Evolutionary conservation across 2,329 filamentous ascomycete species (phyloP).

Genomic region (Fusarium longipes): DNA sequence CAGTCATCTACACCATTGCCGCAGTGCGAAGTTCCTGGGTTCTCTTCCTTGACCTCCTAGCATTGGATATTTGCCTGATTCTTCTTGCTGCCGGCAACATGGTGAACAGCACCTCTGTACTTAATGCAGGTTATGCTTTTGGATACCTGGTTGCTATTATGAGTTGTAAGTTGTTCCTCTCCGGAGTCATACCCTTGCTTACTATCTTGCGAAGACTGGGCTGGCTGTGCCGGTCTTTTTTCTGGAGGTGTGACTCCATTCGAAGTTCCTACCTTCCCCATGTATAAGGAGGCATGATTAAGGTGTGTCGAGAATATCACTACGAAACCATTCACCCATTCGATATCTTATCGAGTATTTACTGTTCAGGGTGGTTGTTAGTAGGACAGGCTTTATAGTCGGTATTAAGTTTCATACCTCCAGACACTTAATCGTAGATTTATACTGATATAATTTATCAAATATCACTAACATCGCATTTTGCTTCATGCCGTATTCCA

Average conservation of each 20-base stretch:
- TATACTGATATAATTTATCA: no score
- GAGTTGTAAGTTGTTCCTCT: conserved; percentile 1
- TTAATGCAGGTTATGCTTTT: conserved; percentile 22
- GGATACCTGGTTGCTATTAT: conserved; percentile 19
- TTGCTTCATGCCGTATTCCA: neutral
- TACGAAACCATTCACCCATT: no score
- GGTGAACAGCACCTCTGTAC: neutral
- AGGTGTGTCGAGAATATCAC: no score
- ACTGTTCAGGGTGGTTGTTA: no score
- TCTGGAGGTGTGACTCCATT: conserved; percentile 21
- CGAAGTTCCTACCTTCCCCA: conserved; percentile 9
- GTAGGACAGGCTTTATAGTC: no score
- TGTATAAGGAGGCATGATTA: conserved; percentile 6
- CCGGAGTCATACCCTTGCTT: neutral
- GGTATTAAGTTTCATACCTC: no score
- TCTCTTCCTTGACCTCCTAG: conserved; percentile 73
- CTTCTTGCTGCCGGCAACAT: conserved; percentile 22
- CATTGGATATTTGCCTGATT: conserved; percentile 78
- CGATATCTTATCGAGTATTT: no score
- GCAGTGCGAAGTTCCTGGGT: conserved; percentile 5
- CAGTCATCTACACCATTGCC: conserved; percentile 22
- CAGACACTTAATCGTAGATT: no score
- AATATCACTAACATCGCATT: neutral
- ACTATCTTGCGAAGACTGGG: conserved; percentile 7
- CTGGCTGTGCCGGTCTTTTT: conserved; percentile 24